phyloP scores from a whole-genome alignment of 768 basidiomycete genomes.

The Psilocybe cubensis region DNA sequence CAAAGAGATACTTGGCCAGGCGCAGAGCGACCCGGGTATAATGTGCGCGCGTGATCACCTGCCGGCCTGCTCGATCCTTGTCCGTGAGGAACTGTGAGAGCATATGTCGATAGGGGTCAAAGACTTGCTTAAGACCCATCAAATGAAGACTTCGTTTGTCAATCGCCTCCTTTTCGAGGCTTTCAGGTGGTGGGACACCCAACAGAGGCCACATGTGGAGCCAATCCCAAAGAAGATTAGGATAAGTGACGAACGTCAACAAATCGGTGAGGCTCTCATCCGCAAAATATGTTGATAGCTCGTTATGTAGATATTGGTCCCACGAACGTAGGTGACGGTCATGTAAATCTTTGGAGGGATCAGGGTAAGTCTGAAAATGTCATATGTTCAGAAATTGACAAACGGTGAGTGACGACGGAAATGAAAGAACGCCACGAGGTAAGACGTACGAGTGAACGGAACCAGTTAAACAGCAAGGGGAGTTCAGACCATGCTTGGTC shows the following conservation, averaged over 20 bases:
- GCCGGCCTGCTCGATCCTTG: conserved; percentile 15
- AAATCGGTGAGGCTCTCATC: conserved; percentile 21
- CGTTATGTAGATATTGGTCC: conserved; percentile 23
- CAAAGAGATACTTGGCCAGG: conserved; percentile 25
- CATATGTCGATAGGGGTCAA: conserved; percentile 26
- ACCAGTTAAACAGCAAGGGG: conserved; percentile 26
- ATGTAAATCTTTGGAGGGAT: conserved; percentile 23
- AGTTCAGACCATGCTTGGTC: conserved; percentile 29
- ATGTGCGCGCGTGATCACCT: conserved; percentile 13
- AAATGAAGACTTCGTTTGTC: conserved; percentile 20
- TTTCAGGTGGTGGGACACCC: conserved; percentile 16
- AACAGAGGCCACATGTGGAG: conserved; percentile 28
- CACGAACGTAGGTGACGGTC: conserved; percentile 20
- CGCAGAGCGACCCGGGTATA: conserved; percentile 23
- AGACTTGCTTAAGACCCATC: conserved; percentile 20
- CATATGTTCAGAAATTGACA: background rate
- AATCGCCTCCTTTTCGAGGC: conserved; percentile 13
- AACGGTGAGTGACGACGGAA: background rate
- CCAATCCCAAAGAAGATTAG: conserved; percentile 27
- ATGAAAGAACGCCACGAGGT: background rate
- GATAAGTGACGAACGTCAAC: conserved; percentile 26
- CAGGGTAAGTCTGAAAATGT: conserved; percentile 26
- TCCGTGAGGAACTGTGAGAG: conserved; percentile 22
- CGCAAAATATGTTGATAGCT: conserved; percentile 18
- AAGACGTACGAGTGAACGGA: conserved; percentile 22